phyloP scores from a whole-genome alignment of 2,329 filamentous ascomycete species.

The Venturia nashicola region DNA sequence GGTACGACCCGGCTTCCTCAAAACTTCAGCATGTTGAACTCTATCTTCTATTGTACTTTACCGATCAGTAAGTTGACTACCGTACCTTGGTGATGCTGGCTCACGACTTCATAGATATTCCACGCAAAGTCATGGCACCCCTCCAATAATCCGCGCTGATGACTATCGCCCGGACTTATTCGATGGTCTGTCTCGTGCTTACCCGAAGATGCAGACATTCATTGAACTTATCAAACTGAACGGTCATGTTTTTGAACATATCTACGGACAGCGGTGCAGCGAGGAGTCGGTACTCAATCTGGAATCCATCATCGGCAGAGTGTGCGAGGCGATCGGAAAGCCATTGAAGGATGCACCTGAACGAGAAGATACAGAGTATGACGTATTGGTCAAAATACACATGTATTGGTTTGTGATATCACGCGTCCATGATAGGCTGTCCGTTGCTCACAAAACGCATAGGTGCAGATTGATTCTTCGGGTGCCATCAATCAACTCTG shows the following conservation, averaged over 20 bases:
- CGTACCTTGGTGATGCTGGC: background rate
- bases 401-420: background rate
- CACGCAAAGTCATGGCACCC: background rate
- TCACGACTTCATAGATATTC: background rate
- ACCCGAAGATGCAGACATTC: background rate
- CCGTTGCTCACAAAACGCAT: background rate
- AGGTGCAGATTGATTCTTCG: background rate
- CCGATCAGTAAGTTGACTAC: background rate
- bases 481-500: background rate
- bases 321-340: background rate
- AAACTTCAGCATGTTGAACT: background rate
- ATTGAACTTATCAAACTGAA: background rate
- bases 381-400: background rate
- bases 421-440: too few relatives aligned
- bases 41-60: background rate
- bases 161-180: background rate
- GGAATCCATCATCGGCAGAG: background rate
- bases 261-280: background rate
- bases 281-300: background rate
- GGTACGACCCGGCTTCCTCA: background rate
- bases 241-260: background rate
- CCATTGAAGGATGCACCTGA: background rate
- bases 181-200: background rate
- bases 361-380: background rate
- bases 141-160: background rate